Conservation (phyloP, 2,329 filamentous ascomycete species). For the Pseudogymnoascus sp. region DNA sequence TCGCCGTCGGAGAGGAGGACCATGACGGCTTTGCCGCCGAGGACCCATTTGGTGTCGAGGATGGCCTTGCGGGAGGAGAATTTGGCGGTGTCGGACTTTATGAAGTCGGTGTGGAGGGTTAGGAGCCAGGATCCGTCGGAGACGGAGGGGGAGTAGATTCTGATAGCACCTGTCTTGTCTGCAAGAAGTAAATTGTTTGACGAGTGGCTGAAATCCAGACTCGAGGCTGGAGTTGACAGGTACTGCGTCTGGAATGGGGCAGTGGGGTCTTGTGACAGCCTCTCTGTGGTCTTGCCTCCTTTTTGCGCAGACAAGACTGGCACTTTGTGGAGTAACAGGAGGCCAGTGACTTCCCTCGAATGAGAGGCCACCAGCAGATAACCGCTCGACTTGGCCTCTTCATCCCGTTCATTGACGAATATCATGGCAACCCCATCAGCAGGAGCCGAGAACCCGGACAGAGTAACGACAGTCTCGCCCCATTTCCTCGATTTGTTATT, state of each 20-base stretch:
- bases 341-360: conserved; percentile 49
- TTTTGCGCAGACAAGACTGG: conserved; percentile 28
- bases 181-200: conserved; percentile 50
- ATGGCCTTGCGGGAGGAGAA: conserved; percentile 42
- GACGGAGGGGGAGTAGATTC: conserved; percentile 40
- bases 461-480: conserved; percentile 48
- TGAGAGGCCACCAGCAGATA: conserved; percentile 52
- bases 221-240: conserved; percentile 43
- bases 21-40: conserved; percentile 50
- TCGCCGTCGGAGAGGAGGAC: conserved; percentile 53
- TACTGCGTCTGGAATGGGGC: conserved; percentile 54
- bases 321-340: conserved; percentile 50
- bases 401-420: conserved; percentile 27
- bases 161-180: conserved; percentile 45
- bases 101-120: conserved; percentile 43
- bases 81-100: conserved; percentile 17
- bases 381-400: conserved; percentile 17
- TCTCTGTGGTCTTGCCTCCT: conserved; percentile 29
- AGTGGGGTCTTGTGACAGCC: conserved; percentile 28
- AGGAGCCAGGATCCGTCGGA: conserved; percentile 55
- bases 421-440: conserved; percentile 49
- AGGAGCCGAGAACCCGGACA: conserved; percentile 44
- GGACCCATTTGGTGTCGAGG: conserved; percentile 54
- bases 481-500: conserved; percentile 48
- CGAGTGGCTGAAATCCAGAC: conserved; percentile 50